Percentiles rank a stretch among this genome's conserved stretches.
These are phyloP conservation scores for Epichloe glyceriae DNA, from an alignment of 2,329 filamentous ascomycete genomes.

Conservation along the genomic window DNA sequence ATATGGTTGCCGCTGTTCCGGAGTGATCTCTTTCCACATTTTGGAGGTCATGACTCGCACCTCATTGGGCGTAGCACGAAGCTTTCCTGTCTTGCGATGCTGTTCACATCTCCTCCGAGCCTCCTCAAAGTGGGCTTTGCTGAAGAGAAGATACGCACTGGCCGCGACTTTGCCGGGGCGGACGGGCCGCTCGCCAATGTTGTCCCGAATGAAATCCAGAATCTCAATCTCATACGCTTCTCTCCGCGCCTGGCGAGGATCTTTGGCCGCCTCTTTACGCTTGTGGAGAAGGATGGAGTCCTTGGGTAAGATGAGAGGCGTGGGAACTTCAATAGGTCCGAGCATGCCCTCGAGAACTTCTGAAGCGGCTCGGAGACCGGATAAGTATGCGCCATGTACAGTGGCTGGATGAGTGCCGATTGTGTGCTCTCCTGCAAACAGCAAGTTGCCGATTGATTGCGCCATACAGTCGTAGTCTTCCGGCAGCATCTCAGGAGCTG, in stretches of 20 bases:
- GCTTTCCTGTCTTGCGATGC: slow-evolving; percentile 47
- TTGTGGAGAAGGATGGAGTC: slow-evolving; percentile 38
- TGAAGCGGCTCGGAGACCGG: slow-evolving; percentile 76
- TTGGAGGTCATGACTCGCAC: slow-evolving; percentile 75
- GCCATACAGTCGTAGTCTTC: slow-evolving; percentile 94
- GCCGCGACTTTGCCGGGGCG: slow-evolving; percentile 61
- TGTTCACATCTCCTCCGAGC: slow-evolving; percentile 49
- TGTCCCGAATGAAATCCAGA: slow-evolving; percentile 35
- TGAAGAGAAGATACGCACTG: slow-evolving; percentile 84
- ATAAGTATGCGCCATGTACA: slow-evolving; percentile 91
- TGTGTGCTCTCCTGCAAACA: slow-evolving; percentile 94
- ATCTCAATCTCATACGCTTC: slow-evolving; percentile 45
- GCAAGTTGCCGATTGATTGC: slow-evolving; percentile 67
- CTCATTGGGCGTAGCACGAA: slow-evolving; percentile 60
- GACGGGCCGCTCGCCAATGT: slow-evolving; percentile 61
- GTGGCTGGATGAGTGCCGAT: slow-evolving; percentile 93
- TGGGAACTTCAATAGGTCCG: slow-evolving; percentile 66
- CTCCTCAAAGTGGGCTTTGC: slow-evolving; percentile 60
- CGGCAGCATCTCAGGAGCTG: slow-evolving; percentile 66
- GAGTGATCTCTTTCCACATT: slow-evolving; percentile 73
- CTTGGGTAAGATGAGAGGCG: slow-evolving; percentile 60
- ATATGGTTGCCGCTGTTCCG: slow-evolving; percentile 64
- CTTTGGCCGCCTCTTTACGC: slow-evolving; percentile 37
- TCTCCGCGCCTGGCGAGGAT: slow-evolving; percentile 37
- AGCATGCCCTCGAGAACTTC: slow-evolving; percentile 72